A percentile compares a stretch with the other conserved stretches of the same genome.
phyloP scores from a whole-genome alignment of 2,329 filamentous ascomycete species.

The Sporothrix pseudoabietina region DNA sequence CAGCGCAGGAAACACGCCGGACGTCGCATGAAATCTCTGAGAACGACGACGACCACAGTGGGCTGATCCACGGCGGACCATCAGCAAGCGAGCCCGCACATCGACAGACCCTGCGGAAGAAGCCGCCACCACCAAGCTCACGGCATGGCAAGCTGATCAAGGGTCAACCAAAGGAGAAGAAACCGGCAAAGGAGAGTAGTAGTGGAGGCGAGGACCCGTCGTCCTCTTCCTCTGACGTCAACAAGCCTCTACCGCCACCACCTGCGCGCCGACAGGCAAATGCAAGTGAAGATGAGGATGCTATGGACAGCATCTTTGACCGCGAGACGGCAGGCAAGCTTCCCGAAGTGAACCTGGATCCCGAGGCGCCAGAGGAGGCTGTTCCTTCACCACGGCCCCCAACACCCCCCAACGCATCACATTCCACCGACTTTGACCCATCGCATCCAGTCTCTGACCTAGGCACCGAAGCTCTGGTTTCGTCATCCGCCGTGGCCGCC shows the following conservation, averaged over 20 bases:
- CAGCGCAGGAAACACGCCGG: constrained; percentile 53
- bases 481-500: not conserved
- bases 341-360: constrained; percentile 46
- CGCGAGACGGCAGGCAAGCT: constrained; percentile 56
- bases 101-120: constrained; percentile 51
- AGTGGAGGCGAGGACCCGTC: constrained; percentile 37
- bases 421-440: constrained; percentile 38
- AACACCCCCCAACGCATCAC: constrained; percentile 45
- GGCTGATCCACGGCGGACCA: constrained; percentile 37
- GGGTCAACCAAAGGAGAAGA: constrained; percentile 44
- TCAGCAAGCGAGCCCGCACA: constrained; percentile 17
- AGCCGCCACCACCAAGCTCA: constrained; percentile 72
- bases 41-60: constrained; percentile 49
- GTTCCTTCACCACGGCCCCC: constrained; percentile 42
- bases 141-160: constrained; percentile 76
- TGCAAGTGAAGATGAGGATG: constrained; percentile 51
- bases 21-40: constrained; percentile 63
- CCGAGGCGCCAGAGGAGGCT: constrained; percentile 28
- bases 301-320: constrained; percentile 55
- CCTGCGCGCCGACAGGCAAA: constrained; percentile 51
- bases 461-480: constrained; percentile 13
- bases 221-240: constrained; percentile 53
- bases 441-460: constrained; percentile 12
- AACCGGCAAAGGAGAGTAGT: constrained; percentile 1
- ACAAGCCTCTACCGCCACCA: constrained; percentile 64